phyloP scores from a whole-genome alignment of 768 basidiomycete genomes.

The Psilocybe sp. region DNA sequence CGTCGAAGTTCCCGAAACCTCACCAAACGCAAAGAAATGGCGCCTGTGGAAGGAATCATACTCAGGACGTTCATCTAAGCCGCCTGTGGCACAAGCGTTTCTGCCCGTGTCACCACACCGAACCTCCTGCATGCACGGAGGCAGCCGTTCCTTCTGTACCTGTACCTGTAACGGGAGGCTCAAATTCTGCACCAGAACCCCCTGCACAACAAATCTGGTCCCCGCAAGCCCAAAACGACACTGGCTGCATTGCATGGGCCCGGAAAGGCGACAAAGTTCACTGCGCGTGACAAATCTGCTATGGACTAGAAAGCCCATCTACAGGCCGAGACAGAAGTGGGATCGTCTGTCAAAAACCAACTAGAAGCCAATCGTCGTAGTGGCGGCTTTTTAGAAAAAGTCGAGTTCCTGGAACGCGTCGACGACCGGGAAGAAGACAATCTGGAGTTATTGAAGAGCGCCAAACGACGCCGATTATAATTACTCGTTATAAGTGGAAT shows the following conservation, averaged over 20 bases:
- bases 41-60: constrained; percentile 41
- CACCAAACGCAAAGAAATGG: constrained; percentile 76
- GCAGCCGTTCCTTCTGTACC: background rate
- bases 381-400: constrained; percentile 82
- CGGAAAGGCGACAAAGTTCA: constrained; percentile 69
- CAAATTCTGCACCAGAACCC: constrained; percentile 21
- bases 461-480: constrained; percentile 47
- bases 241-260: constrained; percentile 53
- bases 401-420: constrained; percentile 79
- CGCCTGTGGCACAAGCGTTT: background rate
- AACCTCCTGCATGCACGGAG: constrained; percentile 11
- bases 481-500: background rate
- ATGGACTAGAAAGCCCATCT: constrained; percentile 84
- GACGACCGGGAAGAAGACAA: constrained; percentile 67
- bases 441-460: constrained; percentile 52
- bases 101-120: constrained; percentile 1
- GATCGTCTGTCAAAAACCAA: constrained; percentile 53
- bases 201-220: constrained; percentile 50
- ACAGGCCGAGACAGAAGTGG: constrained; percentile 33
- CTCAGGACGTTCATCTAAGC: background rate
- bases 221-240: constrained; percentile 61
- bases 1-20: constrained; percentile 68
- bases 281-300: constrained; percentile 81
- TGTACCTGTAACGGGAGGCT: constrained; percentile 2
- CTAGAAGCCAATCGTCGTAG: constrained; percentile 71